Evolutionary conservation across 371 early-diverging fungal genomes (phyloP).

Genomic region (Zopfochytrium polystomum): DNA sequence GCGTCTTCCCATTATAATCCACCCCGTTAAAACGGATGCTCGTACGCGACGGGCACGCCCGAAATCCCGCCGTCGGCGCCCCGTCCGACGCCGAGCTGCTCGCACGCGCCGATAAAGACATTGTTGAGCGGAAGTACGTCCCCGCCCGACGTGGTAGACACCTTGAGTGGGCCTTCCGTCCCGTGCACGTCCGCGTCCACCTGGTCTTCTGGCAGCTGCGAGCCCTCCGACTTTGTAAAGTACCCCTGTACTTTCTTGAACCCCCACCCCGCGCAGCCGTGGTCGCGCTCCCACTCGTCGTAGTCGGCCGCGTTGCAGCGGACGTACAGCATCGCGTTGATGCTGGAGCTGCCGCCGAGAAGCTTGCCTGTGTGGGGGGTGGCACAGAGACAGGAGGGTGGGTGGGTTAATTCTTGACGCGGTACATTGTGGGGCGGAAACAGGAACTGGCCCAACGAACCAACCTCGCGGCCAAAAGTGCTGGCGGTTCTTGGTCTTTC

Average conservation of each 20-base stretch:
- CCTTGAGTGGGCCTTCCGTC: conserved; percentile 12
- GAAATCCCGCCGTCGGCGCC: no score
- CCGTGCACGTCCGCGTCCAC: conserved; percentile 14
- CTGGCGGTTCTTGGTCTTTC: not conserved
- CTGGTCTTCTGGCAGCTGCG: not conserved
- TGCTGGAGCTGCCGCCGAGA: conserved; percentile 40
- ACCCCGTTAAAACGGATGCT: no score
- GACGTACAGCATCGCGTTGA: conserved; percentile 44
- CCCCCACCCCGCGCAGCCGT: conserved; percentile 24
- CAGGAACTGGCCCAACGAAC: not conserved
- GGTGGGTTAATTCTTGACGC: no score
- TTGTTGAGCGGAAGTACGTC: not conserved
- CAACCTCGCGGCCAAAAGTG: conserved; percentile 35
- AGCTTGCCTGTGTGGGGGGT: no score
- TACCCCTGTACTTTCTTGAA: conserved; percentile 14
- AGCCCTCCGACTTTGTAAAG: conserved; percentile 19
- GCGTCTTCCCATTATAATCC: conserved; percentile 24
- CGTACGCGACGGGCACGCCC: no score
- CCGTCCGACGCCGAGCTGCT: conserved; percentile 1
- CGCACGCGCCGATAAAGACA: conserved; percentile 14
- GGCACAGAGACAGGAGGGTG: no score
- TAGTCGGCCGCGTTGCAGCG: conserved; percentile 33
- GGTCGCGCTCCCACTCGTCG: conserved; percentile 16
- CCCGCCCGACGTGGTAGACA: conserved; percentile 7
- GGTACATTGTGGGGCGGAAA: no score